Evolutionary conservation across 140 eudicot species (phyloP).

Genomic region (Cichorium intybus): DNA sequence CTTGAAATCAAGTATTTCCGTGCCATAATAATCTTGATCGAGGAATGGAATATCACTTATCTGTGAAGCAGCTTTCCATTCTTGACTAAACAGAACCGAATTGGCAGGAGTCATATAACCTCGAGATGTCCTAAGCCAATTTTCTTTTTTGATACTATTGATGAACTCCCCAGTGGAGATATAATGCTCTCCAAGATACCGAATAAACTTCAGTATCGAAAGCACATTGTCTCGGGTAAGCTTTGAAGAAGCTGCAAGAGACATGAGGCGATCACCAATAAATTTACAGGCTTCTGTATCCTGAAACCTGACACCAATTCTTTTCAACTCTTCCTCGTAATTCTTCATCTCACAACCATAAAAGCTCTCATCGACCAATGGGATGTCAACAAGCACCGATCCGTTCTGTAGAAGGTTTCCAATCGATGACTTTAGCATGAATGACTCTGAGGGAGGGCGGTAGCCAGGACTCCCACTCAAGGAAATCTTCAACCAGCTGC

Average conservation of each 20-base stretch:
- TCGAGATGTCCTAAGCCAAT: slow-evolving; percentile 40
- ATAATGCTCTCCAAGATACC: slow-evolving; percentile 27
- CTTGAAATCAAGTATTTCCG: slow-evolving; percentile 25
- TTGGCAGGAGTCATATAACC: slow-evolving; percentile 38
- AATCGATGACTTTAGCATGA: slow-evolving; percentile 27
- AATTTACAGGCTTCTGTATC: slow-evolving; percentile 40
- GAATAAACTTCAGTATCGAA: slow-evolving; percentile 40
- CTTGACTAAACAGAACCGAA: slow-evolving; percentile 29
- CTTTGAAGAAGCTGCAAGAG: slow-evolving; percentile 33
- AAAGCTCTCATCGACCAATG: slow-evolving; percentile 31
- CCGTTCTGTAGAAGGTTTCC: slow-evolving; percentile 37
- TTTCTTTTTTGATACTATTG: slow-evolving; percentile 20
- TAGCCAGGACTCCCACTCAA: slow-evolving; percentile 36
- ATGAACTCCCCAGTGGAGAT: slow-evolving; percentile 19
- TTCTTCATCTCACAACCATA: slow-evolving; percentile 29
- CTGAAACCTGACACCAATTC: slow-evolving; percentile 45
- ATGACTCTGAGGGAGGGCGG: slow-evolving; percentile 49
- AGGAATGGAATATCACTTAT: slow-evolving; percentile 45
- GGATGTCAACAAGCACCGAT: slow-evolving; percentile 52
- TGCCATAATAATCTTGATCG: slow-evolving; percentile 44
- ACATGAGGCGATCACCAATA: slow-evolving; percentile 43
- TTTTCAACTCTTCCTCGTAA: slow-evolving; percentile 41
- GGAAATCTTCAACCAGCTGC: slow-evolving; percentile 49
- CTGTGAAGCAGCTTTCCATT: slow-evolving; percentile 45
- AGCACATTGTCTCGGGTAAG: slow-evolving; percentile 37